Evolutionary conservation across 208 protist species (phyloP).

Genomic region (Tritrichomonas foetus): DNA sequence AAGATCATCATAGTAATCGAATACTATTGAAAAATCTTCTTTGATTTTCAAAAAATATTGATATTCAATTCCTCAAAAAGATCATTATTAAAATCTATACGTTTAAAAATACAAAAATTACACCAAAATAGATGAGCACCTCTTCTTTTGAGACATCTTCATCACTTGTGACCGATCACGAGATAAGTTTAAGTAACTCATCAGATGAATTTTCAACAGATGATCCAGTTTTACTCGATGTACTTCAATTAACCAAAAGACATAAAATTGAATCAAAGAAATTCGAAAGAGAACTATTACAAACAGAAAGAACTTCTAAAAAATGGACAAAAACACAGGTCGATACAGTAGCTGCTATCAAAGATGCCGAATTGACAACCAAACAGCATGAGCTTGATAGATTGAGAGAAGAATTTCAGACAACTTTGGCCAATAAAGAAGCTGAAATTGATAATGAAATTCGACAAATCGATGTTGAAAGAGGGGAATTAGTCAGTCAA

Average conservation of each 20-base stretch:
- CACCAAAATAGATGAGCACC: too few relatives aligned
- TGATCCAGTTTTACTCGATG: neutral
- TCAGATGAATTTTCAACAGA: too few relatives aligned
- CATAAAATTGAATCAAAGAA: neutral
- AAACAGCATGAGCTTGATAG: slow-evolving; percentile 25
- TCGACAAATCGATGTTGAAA: neutral
- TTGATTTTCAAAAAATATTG: too few relatives aligned
- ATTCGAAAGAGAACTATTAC: neutral
- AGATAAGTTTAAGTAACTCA: too few relatives aligned
- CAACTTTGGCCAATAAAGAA: neutral
- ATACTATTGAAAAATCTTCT: too few relatives aligned
- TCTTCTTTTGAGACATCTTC: too few relatives aligned
- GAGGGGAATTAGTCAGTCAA: neutral
- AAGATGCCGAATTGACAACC: neutral
- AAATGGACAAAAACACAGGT: slow-evolving; percentile 37
- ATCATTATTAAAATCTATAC: too few relatives aligned
- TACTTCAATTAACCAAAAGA: neutral
- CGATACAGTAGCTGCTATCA: slow-evolving; percentile 18
- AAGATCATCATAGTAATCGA: too few relatives aligned
- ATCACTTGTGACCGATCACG: too few relatives aligned
- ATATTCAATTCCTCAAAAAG: too few relatives aligned
- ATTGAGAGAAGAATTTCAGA: neutral
- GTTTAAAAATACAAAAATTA: too few relatives aligned
- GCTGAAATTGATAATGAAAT: slow-evolving; percentile 13
- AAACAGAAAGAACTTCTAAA: neutral